Evolutionary conservation across 805 yeast genomes (phyloP).

Genomic region (Cyberlindnera subsufficiens): DNA sequence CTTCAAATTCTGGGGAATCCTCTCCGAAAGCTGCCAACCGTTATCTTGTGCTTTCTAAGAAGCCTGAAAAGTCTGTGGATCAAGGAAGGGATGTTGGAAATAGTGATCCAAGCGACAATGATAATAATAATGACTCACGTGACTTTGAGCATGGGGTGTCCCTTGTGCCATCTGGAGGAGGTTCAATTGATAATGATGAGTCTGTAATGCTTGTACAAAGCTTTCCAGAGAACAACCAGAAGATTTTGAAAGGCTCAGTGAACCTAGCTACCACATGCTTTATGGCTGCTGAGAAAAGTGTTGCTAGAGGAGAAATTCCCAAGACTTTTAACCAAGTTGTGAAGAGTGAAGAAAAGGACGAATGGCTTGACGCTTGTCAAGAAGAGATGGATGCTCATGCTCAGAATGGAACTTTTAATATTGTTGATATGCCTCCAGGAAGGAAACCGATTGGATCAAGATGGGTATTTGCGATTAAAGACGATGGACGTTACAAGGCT

Average conservation of each 20-base stretch:
- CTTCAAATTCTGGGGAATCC: too few species aligned
- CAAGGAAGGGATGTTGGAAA: too few species aligned
- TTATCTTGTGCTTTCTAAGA: too few species aligned
- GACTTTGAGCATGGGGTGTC: too few species aligned
- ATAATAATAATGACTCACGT: too few species aligned
- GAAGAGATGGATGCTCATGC: not conserved
- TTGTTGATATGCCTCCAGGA: not conserved
- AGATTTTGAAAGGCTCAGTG: not conserved
- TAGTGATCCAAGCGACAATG: too few species aligned
- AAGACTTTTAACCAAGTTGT: not conserved
- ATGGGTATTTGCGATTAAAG: slow-evolving; percentile 1
- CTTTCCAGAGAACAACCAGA: too few species aligned
- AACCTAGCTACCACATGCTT: not conserved
- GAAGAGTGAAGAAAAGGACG: not conserved
- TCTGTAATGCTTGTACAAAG: too few species aligned
- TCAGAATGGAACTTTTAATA: not conserved
- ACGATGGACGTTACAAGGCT: not conserved
- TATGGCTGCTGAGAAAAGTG: not conserved
- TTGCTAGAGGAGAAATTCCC: not conserved
- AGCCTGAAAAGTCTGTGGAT: too few species aligned
- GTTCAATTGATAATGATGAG: too few species aligned
- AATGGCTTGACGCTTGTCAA: not conserved
- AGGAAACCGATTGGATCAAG: not conserved
- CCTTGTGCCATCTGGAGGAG: too few species aligned
- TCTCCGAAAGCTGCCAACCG: too few species aligned